phyloP scores from a whole-genome alignment of 2,329 filamentous ascomycete species.

The Fusarium sp. region DNA sequence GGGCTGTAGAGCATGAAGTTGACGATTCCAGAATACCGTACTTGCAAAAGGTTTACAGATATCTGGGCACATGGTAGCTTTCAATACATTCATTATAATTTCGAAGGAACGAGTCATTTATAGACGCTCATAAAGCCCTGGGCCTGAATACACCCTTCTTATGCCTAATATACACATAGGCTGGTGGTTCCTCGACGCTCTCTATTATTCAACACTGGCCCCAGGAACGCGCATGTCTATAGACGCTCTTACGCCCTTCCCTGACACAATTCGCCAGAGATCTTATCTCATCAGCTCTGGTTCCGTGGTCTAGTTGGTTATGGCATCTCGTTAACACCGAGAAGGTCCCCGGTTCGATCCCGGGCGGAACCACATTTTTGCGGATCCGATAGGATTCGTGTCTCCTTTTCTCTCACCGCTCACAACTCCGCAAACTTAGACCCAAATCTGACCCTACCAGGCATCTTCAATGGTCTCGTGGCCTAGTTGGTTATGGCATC shows the following conservation, averaged over 20 bases:
- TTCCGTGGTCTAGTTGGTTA: slow-evolving; percentile 40
- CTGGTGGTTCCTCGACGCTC: background rate
- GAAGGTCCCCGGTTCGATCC: slow-evolving; percentile 38
- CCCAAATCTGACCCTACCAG: fast-evolving
- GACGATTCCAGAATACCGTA: fast-evolving
- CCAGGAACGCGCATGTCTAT: fast-evolving
- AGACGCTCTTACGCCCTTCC: fast-evolving
- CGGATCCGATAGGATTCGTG: fast-evolving
- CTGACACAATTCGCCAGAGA: background rate
- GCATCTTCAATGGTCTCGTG: slow-evolving; percentile 25
- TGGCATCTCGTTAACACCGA: slow-evolving; percentile 39
- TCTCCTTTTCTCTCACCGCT: background rate
- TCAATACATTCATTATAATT: fast-evolving
- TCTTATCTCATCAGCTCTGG: background rate
- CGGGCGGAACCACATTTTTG: slow-evolving; percentile 36
- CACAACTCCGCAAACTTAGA: background rate
- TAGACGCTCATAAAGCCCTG: fast-evolving
- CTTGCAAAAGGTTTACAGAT: background rate
- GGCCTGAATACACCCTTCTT: fast-evolving
- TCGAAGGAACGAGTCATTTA: fast-evolving
- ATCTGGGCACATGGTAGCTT: background rate
- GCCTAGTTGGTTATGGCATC: slow-evolving; percentile 40
- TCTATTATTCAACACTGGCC: too few species aligned
- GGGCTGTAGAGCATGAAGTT: background rate
- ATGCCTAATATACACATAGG: fast-evolving